Percentiles rank a stretch among this genome's conserved stretches.
Conservation (phyloP, 2,329 filamentous ascomycete genomes). For the Metarhizium sp. region DNA sequence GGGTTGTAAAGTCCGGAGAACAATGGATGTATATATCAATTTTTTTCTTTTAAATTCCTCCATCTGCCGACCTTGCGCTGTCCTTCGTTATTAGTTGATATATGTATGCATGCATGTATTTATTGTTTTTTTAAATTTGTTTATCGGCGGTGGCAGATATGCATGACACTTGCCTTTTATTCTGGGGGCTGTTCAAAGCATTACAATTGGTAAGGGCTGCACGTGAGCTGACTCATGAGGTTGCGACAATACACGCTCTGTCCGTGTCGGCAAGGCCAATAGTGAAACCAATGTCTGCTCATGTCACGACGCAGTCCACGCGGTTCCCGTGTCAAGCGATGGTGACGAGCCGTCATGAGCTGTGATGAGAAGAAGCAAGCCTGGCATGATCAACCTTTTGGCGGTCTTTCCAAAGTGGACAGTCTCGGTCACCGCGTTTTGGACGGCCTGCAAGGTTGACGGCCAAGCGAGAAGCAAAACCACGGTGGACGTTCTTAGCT, state of each 20-base stretch:
- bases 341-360: conserved; percentile 5
- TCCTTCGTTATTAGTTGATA: too few species aligned
- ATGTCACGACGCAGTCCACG: neutral
- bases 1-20: too few species aligned
- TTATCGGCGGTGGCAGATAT: neutral
- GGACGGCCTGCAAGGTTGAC: neutral
- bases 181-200: too few species aligned
- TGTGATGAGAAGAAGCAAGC: neutral
- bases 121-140: neutral
- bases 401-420: neutral
- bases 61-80: too few species aligned
- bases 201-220: too few species aligned
- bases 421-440: neutral
- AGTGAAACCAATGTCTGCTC: neutral
- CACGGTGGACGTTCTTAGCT: neutral
- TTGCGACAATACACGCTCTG: too few species aligned
- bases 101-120: too few species aligned
- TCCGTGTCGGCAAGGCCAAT: too few species aligned
- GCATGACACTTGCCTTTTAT: neutral
- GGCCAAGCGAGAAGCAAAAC: neutral
- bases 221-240: too few species aligned
- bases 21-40: too few species aligned
- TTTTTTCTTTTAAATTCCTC: too few species aligned
- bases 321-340: neutral
- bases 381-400: too few species aligned